Percentiles rank a stretch among this genome's conserved stretches.
Evolutionary conservation across 495 filamentous ascomycete species (phyloP).

Genomic region (Extremus antarcticus): DNA sequence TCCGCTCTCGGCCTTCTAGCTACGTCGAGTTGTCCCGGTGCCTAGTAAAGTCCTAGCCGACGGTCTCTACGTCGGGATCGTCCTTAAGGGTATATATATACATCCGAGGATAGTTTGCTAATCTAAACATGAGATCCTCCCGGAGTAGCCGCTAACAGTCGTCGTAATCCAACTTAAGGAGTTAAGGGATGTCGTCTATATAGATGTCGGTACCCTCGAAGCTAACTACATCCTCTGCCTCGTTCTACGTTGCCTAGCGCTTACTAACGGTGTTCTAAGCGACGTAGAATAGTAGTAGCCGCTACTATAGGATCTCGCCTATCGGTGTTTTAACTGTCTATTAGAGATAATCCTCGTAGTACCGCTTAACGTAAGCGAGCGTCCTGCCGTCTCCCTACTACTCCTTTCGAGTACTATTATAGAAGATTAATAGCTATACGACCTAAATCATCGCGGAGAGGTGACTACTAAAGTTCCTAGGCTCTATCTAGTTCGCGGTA

Average conservation of each 20-base stretch:
- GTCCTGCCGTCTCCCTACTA: neutral
- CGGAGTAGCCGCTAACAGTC: neutral
- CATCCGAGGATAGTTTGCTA: neutral
- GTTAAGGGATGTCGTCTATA: neutral
- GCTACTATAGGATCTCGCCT: constrained; percentile 2
- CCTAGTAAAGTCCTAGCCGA: neutral
- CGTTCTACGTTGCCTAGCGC: constrained; percentile 2
- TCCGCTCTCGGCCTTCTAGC: neutral
- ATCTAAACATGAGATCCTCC: constrained; percentile 2
- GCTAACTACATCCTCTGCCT: neutral
- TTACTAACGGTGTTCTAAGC: constrained; percentile 1
- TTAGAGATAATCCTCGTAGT: neutral
- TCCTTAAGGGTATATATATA: neutral
- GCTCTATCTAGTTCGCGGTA: constrained; percentile 1
- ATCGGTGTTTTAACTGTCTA: constrained; percentile 6
- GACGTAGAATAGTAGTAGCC: constrained; percentile 4
- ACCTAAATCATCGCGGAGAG: constrained; percentile 6
- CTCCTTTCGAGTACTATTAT: constrained; percentile 2
- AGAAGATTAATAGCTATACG: constrained; percentile 8
- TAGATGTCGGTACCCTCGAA: constrained; percentile 2
- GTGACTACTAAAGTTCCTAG: constrained; percentile 8
- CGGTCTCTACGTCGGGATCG: neutral
- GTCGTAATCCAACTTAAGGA: neutral
- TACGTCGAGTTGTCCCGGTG: constrained; percentile 2
- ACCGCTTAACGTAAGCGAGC: neutral